Base-by-base conservation (phyloP, 331 rosid genomes). In the Malus hybrid region DNA sequence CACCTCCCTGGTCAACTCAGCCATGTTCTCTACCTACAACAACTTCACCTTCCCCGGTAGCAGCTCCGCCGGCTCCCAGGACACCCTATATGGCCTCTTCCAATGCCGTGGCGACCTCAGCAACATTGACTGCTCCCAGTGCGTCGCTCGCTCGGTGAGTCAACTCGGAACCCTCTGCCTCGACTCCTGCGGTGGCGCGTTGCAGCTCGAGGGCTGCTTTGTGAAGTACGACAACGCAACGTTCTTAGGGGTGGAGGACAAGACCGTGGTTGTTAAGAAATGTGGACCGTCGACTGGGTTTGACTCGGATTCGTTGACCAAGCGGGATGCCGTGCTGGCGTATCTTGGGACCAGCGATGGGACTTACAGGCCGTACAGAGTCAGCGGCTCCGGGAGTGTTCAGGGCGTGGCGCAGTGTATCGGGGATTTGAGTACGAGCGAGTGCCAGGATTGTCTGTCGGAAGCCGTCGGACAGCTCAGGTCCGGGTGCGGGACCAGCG, bases 81-180 rank as follows among this genome's bases (percentile, higher is more conserved):
- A 80, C 87, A 72, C 91, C 76, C 70, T 90, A 59, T 86, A 76
- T 80, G 97, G 90, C 73, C 88, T 92, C 77, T 95, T 75, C 83
- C 99, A 95, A 84, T 95, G 99, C 85, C 97, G 93, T 3, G 97
- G 97, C 0, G 93, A 95, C 84, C 85, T 95, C 57, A 7, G 6
- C 79, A 16, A 42, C 68, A 69, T 22, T 71, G 92, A 86, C 75
- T 95, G 99, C 87, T 70, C 83, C 1, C 73, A 63, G 24, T 95
- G 99, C 74, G 87, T 95, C 2, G 7, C 82, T 1, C 86, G 81
- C 15, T 88, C 96, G 0, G 90, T 92, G 22, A 81, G 74, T 19
- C 97, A 86, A 10, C 86, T 95, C 32, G 93, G 93, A 13, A 81
- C 88, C 0, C 68, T 92, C 50, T 95, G 99, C 82, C 57, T 27